Conservation (phyloP, 495 filamentous ascomycete species). For the Penicillium taxi region DNA sequence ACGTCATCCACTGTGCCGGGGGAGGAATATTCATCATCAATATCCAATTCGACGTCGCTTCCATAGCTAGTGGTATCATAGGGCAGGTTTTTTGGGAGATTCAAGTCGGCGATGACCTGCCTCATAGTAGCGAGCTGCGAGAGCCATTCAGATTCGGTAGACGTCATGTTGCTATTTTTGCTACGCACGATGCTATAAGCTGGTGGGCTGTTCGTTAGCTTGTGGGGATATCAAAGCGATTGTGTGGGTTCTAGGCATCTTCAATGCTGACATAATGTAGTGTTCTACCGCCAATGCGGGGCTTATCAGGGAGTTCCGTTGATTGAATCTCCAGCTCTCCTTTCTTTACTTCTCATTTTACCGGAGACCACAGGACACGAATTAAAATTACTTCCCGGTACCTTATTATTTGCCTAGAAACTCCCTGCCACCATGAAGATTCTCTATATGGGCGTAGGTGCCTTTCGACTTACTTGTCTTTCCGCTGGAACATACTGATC, state of each 20-base stretch:
- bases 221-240: too few species aligned
- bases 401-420: constrained; percentile 3
- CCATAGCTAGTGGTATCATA: constrained; percentile 41
- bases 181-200: too few species aligned
- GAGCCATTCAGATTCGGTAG: constrained; percentile 60
- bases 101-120: constrained; percentile 60
- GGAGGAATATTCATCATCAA: constrained; percentile 56
- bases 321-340: neutral
- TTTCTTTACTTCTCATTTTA: too few species aligned
- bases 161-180: too few species aligned
- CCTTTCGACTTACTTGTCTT: neutral
- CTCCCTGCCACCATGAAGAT: constrained; percentile 69
- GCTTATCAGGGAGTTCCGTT: too few species aligned
- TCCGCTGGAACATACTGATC: constrained; percentile 1
- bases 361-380: neutral
- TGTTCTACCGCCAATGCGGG: too few species aligned
- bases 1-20: constrained; percentile 64
- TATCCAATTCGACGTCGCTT: constrained; percentile 49
- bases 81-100: constrained; percentile 43
- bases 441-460: constrained; percentile 79
- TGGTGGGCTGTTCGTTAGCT: too few species aligned
- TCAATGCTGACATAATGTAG: too few species aligned
- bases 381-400: neutral
- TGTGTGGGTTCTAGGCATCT: constrained; percentile 7
- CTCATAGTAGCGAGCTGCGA: constrained; percentile 64